Percentiles rank a stretch among this genome's conserved stretches.
phyloP scores from a whole-genome alignment of 768 basidiomycete genomes.

The Pleurotus citrinopileatus region DNA sequence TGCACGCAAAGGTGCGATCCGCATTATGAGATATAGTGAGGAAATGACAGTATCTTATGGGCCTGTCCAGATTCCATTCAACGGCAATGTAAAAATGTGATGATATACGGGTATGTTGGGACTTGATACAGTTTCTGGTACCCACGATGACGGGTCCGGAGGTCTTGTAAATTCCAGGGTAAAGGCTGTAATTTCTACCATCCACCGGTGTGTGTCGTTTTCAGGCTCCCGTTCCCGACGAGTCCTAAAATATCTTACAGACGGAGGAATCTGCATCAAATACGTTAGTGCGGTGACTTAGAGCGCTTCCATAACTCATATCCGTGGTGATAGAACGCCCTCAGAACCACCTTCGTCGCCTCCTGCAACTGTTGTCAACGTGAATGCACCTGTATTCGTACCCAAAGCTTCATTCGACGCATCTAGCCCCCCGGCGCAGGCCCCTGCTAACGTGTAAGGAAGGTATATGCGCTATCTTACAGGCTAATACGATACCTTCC shows the following conservation, averaged over 20 bases:
- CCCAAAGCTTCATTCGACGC: constrained; percentile 48
- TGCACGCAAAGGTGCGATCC: constrained; percentile 55
- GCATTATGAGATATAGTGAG: constrained; percentile 8
- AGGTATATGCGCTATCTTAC: constrained; percentile 12
- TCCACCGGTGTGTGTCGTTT: constrained; percentile 51
- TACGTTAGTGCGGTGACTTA: constrained; percentile 25
- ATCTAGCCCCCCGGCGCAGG: constrained; percentile 26
- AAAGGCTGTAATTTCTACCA: constrained; percentile 86
- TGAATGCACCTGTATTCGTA: constrained; percentile 84
- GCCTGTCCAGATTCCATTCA: constrained; percentile 55
- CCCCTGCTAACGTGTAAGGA: constrained; percentile 23
- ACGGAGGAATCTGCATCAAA: constrained; percentile 21
- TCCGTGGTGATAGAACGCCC: constrained; percentile 43
- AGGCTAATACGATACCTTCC: too few species aligned
- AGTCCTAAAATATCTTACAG: constrained; percentile 10
- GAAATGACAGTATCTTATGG: not conserved
- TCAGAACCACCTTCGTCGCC: constrained; percentile 33
- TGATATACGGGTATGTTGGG: constrained; percentile 77
- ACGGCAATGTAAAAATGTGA: constrained; percentile 86
- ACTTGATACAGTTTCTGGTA: not conserved
- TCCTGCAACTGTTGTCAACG: constrained; percentile 54
- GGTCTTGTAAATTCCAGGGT: constrained; percentile 82
- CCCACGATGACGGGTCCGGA: constrained; percentile 21
- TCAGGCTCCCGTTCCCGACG: not conserved
- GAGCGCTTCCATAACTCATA: not conserved